These are phyloP conservation scores for Fusarium sambucinum DNA, from an alignment of 2,329 filamentous ascomycete species.

Conservation along the genomic window DNA sequence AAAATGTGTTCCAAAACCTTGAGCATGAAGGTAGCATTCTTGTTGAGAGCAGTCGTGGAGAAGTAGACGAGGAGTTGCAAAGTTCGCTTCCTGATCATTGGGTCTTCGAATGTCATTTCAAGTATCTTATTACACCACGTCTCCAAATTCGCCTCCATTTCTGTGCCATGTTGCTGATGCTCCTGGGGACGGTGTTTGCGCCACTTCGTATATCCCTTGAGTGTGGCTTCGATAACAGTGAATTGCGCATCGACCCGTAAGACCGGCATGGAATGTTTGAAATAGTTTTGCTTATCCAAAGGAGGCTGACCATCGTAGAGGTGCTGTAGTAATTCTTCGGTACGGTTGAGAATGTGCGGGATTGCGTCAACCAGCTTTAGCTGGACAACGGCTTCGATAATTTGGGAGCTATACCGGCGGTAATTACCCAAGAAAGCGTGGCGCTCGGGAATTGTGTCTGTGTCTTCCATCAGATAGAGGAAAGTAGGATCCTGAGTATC, in stretches of 20 bases:
- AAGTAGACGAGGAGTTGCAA: conserved; percentile 87
- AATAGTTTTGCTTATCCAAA: conserved; percentile 73
- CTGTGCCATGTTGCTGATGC: conserved; percentile 63
- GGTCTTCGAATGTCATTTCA: conserved; percentile 81
- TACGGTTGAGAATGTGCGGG: conserved; percentile 84
- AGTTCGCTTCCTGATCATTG: conserved; percentile 83
- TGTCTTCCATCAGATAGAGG: conserved; percentile 89
- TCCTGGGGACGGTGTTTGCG: conserved; percentile 53
- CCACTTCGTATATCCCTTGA: conserved; percentile 93
- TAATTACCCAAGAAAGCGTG: conserved; percentile 98
- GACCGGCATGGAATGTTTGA: conserved; percentile 77
- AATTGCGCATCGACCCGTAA: conserved; percentile 90
- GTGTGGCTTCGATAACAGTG: conserved; percentile 85
- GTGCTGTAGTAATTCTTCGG: conserved; percentile 78
- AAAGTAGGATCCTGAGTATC: conserved; percentile 84
- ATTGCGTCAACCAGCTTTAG: conserved; percentile 87
- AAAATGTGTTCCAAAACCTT: conserved; percentile 93
- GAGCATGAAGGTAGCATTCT: conserved; percentile 83
- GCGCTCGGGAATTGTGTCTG: conserved; percentile 91
- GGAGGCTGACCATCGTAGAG: conserved; percentile 78
- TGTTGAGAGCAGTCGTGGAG: conserved; percentile 82
- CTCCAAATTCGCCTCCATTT: conserved; percentile 74
- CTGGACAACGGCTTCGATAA: conserved; percentile 88
- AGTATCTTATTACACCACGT: conserved; percentile 80
- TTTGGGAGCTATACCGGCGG: conserved; percentile 85